Evolutionary conservation across 169 alveolate species (phyloP).

Genomic region (Babesia ovis): DNA sequence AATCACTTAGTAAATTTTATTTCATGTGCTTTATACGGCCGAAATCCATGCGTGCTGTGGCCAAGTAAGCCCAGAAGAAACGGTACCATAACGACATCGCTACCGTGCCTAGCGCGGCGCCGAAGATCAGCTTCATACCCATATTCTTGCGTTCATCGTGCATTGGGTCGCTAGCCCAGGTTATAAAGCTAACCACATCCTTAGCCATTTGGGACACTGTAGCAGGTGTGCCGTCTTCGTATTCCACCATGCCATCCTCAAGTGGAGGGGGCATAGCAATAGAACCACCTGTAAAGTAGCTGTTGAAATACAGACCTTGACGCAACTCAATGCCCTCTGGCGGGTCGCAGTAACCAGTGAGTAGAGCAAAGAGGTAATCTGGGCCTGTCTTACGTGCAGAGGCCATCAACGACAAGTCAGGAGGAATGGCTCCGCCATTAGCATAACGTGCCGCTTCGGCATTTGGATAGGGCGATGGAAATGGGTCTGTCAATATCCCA

Average conservation of each 20-base stretch:
- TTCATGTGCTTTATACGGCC: slow-evolving; percentile 77
- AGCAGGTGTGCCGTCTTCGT: slow-evolving; percentile 96
- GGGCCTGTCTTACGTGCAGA: slow-evolving; percentile 91
- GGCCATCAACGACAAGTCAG: slow-evolving; percentile 91
- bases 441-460: slow-evolving; percentile 93
- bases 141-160: slow-evolving; percentile 85
- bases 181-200: slow-evolving; percentile 82
- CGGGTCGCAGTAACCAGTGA: slow-evolving; percentile 94
- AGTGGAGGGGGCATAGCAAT: slow-evolving; percentile 97
- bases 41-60: slow-evolving; percentile 85
- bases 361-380: slow-evolving; percentile 90
- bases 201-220: slow-evolving; percentile 95
- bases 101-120: slow-evolving; percentile 78
- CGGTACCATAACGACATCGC: slow-evolving; percentile 85
- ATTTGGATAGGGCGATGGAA: slow-evolving; percentile 86
- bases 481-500: slow-evolving; percentile 83
- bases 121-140: slow-evolving; percentile 77
- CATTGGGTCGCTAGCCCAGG: slow-evolving; percentile 88
- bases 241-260: slow-evolving; percentile 95
- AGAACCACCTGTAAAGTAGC: slow-evolving; percentile 94
- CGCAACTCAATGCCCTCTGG: slow-evolving; percentile 95
- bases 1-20: neutral
- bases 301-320: slow-evolving; percentile 92
- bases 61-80: slow-evolving; percentile 82
- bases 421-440: slow-evolving; percentile 95